phyloP scores from a whole-genome alignment of 306 rosid genomes.

The Acacia melanoxylon region DNA sequence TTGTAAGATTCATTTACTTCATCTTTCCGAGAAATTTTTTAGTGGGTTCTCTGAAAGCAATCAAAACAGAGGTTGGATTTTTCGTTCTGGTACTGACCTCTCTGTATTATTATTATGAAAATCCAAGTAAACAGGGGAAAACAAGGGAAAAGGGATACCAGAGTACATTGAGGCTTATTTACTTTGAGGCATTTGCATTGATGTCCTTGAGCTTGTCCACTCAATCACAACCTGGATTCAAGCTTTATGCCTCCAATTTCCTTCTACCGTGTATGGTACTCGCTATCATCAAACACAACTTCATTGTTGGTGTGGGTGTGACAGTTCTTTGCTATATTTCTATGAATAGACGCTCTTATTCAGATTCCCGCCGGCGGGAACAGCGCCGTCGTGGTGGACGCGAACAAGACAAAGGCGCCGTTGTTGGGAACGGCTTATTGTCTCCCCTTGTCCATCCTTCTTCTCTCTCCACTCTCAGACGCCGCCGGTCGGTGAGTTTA shows the following conservation, averaged over 20 bases:
- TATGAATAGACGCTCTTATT: neutral
- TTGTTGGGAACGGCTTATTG: neutral
- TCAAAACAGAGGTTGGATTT: neutral
- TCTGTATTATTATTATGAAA: neutral
- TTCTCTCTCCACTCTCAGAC: neutral
- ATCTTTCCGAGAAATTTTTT: neutral
- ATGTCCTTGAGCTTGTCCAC: no score
- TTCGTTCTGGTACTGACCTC: neutral
- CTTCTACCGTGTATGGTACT: slow-evolving; percentile 13
- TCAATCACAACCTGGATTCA: neutral
- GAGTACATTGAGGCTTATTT: neutral
- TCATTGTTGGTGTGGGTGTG: neutral
- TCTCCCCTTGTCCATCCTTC: neutral
- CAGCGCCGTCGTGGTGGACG: no score
- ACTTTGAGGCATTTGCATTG: neutral
- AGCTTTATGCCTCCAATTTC: slow-evolving; percentile 13
- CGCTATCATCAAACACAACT: neutral
- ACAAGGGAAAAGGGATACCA: neutral
- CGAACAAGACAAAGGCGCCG: neutral
- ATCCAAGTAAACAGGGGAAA: neutral
- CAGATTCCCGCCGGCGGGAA: neutral
- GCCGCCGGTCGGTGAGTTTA: neutral
- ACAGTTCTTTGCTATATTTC: neutral
- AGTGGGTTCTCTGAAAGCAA: neutral
- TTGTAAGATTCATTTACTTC: neutral